A percentile compares a stretch with the other conserved stretches of the same genome.
These are phyloP conservation scores for Dendrobium nobile DNA, from an alignment of 106 monocot species.

Conservation along the genomic window DNA sequence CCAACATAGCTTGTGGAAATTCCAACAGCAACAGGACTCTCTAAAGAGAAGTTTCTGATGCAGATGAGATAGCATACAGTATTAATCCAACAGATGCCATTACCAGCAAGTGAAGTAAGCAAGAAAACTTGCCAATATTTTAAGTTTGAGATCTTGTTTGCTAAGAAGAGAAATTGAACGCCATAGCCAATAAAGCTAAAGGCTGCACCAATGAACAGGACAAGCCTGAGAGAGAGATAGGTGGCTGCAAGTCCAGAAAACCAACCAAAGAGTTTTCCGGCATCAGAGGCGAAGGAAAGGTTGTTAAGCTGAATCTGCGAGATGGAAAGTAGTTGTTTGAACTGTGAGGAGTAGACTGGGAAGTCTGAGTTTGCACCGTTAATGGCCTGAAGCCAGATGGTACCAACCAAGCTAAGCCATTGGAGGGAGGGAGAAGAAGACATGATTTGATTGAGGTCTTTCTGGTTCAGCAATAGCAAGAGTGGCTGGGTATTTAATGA, in stretches of 20 bases:
- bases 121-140: conserved; percentile 61
- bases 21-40: conserved; percentile 38
- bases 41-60: conserved; percentile 49
- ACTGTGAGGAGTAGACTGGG: conserved; percentile 75
- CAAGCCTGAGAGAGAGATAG: conserved; percentile 47
- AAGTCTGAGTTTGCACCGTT: conserved; percentile 72
- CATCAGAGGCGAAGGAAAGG: conserved; percentile 79
- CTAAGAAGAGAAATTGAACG: conserved; percentile 64
- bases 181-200: conserved; percentile 72
- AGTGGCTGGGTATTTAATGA: background rate
- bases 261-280: conserved; percentile 74
- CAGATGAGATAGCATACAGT: conserved; percentile 66
- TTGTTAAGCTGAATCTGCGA: conserved; percentile 72
- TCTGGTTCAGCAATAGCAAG: too few species aligned
- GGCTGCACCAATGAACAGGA: conserved; percentile 51
- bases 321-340: conserved; percentile 61
- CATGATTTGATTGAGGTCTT: conserved; percentile 1
- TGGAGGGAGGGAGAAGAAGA: conserved; percentile 27
- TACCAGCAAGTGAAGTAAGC: conserved; percentile 53
- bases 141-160: conserved; percentile 15
- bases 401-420: conserved; percentile 67
- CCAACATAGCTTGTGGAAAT: conserved; percentile 69
- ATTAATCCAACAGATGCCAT: conserved; percentile 89
- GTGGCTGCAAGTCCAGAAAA: conserved; percentile 54
- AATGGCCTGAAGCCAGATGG: conserved; percentile 70